Conservation (phyloP, 495 filamentous ascomycete species). For the Penicillium paradoxum region DNA sequence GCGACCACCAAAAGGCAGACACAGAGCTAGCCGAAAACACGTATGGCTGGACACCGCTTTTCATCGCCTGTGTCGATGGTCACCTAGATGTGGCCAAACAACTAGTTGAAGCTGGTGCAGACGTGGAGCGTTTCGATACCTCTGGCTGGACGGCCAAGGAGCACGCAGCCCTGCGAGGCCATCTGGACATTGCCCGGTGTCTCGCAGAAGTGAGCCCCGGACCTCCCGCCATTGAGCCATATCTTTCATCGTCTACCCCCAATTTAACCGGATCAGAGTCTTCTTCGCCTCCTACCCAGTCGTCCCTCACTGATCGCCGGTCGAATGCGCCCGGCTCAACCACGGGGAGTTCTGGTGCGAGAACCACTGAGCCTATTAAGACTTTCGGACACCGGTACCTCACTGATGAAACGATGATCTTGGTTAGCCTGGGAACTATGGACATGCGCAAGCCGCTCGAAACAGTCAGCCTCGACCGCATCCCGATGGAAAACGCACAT, state of each 20-base stretch:
- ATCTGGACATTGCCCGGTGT: slow-evolving; percentile 68
- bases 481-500: slow-evolving; percentile 81
- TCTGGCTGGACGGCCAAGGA: slow-evolving; percentile 96
- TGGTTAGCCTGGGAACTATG: slow-evolving; percentile 91
- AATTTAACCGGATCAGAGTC: slow-evolving; percentile 39
- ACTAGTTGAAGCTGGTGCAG: slow-evolving; percentile 69
- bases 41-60: slow-evolving; percentile 90
- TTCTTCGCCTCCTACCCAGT: slow-evolving; percentile 38
- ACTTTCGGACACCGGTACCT: slow-evolving; percentile 96
- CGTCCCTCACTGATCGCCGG: slow-evolving; percentile 50
- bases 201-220: slow-evolving; percentile 51
- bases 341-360: slow-evolving; percentile 30
- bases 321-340: slow-evolving; percentile 41
- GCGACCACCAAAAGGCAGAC: slow-evolving; percentile 62
- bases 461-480: slow-evolving; percentile 82
- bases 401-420: slow-evolving; percentile 77
- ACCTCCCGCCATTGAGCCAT: slow-evolving; percentile 32
- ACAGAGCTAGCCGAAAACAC: slow-evolving; percentile 75
- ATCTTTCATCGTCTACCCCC: slow-evolving; percentile 30
- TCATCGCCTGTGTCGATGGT: slow-evolving; percentile 86
- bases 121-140: slow-evolving; percentile 66
- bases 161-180: slow-evolving; percentile 84
- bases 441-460: slow-evolving; percentile 77
- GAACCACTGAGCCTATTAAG: slow-evolving; percentile 71
- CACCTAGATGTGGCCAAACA: slow-evolving; percentile 68